Evolutionary conservation across 2,329 filamentous ascomycete species (phyloP).

Genomic region (Epichloe elymi): DNA sequence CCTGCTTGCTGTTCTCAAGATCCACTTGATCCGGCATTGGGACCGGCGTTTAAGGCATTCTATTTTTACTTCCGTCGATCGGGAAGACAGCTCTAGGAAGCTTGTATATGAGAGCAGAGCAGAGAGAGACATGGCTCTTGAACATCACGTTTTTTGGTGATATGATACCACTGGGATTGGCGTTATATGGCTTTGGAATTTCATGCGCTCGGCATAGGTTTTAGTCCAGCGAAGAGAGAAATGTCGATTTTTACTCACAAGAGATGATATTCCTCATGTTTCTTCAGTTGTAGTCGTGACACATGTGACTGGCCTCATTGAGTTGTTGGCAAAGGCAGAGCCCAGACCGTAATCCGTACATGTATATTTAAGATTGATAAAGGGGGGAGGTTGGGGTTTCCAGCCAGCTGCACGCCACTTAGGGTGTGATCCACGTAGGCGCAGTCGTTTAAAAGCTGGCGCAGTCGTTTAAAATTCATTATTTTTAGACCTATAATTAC

Average conservation of each 20-base stretch:
- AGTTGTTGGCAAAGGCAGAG: too few relatives aligned
- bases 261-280: background rate
- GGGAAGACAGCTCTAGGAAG: background rate
- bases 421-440: too few relatives aligned
- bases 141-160: conserved; percentile 12
- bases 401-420: background rate
- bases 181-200: conserved; percentile 10
- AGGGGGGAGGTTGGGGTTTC: background rate
- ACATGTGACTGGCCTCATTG: too few relatives aligned
- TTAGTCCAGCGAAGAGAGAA: background rate
- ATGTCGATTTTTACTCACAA: background rate
- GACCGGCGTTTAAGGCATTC: conserved; percentile 6
- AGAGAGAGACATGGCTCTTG: conserved; percentile 7
- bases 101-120: conserved; percentile 4
- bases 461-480: too few relatives aligned
- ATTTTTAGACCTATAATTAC: too few relatives aligned
- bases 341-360: too few relatives aligned
- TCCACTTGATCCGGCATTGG: background rate
- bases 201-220: background rate
- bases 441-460: too few relatives aligned
- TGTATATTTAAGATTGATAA: too few relatives aligned
- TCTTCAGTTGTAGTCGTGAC: background rate
- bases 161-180: conserved; percentile 25
- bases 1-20: background rate
- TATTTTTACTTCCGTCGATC: background rate